These are phyloP conservation scores for Funneliformis mosseae DNA, from an alignment of 192 early-diverging fungal species.

Conservation along the genomic window DNA sequence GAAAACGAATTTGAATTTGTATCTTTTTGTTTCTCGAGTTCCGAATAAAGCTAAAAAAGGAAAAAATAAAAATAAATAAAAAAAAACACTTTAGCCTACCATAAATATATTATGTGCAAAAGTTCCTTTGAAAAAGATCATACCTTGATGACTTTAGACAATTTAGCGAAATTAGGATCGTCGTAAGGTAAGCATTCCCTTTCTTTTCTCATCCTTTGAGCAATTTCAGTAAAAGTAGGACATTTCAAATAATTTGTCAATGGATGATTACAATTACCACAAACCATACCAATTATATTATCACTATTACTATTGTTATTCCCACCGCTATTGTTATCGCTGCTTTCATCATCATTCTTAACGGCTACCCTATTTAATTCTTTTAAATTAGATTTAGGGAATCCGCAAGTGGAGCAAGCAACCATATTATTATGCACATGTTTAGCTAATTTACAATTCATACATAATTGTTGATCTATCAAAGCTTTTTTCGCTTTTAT, in stretches of 20 bases:
- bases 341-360: not conserved
- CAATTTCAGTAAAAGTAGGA: not conserved
- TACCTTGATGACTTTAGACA: not conserved
- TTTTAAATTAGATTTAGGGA: not conserved
- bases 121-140: not conserved
- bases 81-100: not conserved
- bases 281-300: not conserved
- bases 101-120: not conserved
- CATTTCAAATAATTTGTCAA: not conserved
- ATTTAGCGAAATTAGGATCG: not conserved
- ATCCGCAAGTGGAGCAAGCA: not conserved
- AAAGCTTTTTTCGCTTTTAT: not conserved
- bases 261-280: not conserved
- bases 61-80: too few relatives aligned
- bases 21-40: not conserved
- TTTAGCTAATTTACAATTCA: not conserved
- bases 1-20: too few relatives aligned
- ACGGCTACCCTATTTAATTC: not conserved
- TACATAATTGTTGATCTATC: not conserved
- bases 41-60: not conserved
- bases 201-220: not conserved
- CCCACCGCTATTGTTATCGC: not conserved
- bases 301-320: not conserved
- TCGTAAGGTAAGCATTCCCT: not conserved
- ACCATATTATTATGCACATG: not conserved